Evolutionary conservation across 257 asterid genomes (phyloP).

Genomic region (Lycium ferocissimum): DNA sequence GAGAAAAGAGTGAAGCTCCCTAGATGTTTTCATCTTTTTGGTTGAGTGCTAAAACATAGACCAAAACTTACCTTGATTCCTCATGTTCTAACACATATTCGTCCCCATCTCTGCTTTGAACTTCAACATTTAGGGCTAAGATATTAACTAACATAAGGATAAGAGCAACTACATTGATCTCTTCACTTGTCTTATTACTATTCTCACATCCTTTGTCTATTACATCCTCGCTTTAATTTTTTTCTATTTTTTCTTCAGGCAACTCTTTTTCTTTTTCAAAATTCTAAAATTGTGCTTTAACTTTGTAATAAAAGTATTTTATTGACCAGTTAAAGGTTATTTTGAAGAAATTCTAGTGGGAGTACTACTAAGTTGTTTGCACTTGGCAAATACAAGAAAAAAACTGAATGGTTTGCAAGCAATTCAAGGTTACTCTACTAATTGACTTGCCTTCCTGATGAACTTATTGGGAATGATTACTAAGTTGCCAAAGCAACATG

Average conservation of each 20-base stretch:
- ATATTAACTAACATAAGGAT: not conserved
- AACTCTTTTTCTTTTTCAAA: not conserved
- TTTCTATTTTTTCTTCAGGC: not conserved
- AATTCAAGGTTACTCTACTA: not conserved
- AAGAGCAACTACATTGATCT: not conserved
- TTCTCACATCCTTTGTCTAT: not conserved
- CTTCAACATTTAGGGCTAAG: not conserved
- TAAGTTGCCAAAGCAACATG: not conserved
- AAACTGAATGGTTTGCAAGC: not conserved
- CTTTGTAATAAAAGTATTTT: not conserved
- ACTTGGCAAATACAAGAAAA: not conserved
- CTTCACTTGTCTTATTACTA: not conserved
- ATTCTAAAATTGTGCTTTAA: not conserved
- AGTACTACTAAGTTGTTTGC: not conserved
- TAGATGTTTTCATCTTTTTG: not conserved
- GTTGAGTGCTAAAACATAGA: constrained; percentile 21
- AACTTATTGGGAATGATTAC: not conserved
- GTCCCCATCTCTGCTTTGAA: not conserved
- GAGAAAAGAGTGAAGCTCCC: not conserved
- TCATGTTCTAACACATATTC: not conserved
- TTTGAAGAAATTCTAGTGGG: not conserved
- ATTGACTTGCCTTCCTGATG: not conserved
- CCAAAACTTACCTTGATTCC: not conserved
- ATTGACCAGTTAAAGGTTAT: not conserved
- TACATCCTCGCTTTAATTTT: not conserved